Base-by-base conservation (phyloP, 1,284 basidiomycete genomes). In the Rhodotorula mucilaginosa region DNA sequence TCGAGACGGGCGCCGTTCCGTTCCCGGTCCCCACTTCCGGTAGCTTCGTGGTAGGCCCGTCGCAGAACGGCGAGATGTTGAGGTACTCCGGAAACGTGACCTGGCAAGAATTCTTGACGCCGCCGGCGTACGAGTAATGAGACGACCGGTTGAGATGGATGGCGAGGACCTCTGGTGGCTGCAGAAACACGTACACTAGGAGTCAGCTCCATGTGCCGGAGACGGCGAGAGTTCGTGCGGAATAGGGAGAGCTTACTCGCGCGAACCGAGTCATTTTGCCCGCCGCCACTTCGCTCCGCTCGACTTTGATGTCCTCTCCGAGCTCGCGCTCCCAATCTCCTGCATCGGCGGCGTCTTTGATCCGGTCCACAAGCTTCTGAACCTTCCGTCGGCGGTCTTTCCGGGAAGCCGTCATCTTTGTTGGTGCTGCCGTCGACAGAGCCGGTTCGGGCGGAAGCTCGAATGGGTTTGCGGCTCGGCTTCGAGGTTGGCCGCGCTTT, bases 201-300 rank as follows among this genome's bases (percentile, higher is more conserved):
- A 52, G 58, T 68, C 54, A 8, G 56, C 67, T 68, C 58, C 10
- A 26, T 26, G 29, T 7, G 34, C n/a, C 54, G 61, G 31, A 5
- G 1, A 31, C 61, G 46, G 65, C 61, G 44, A 69, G 66, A 47
- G 44, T 10, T n/a, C 7, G 26, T 21, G 19, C 39, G 23, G 46
- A 48, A n/a, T 10, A 3, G 7, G n/a, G 15, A 7, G 39, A 44
- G 82, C 88, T 77, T 78, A 91, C 91, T 79, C 91, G 84, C 54
- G 90, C 91, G 71, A 93, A 86, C 89, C 93, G 92, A 44, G 89
- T 88, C 80, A 92, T 90, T 79, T 93, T 92, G 16, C 90, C 91
- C 6, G 88, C 87, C 58, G 84, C 84, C 74, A 89, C 90, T 63
- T 87, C 82, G 1, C 91, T 87, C 77, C 87, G 88, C 79, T 91